Percentiles rank a stretch among this genome's conserved stretches.
Evolutionary conservation across 1,139 yeast genomes (phyloP).

Genomic region (Geotrichum siamense): DNA sequence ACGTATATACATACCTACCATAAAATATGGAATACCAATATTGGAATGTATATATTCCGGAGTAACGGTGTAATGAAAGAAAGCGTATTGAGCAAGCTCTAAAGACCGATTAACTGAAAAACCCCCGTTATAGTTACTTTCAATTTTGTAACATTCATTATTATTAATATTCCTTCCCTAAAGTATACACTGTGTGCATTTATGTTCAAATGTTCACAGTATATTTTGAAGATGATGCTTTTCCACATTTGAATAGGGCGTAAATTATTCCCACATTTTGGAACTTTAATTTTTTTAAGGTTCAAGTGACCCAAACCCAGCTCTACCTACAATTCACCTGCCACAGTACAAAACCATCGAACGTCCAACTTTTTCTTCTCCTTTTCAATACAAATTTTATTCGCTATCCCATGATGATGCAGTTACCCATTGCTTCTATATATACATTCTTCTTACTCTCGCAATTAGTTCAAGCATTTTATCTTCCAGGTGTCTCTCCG

Average conservation of each 20-base stretch:
- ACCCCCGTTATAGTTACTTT: too few relatives aligned
- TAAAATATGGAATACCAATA: too few relatives aligned
- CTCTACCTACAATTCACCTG: neutral
- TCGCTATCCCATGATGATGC: neutral
- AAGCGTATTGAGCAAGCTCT: too few relatives aligned
- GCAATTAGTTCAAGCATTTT: conserved; percentile 48
- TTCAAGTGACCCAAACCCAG: neutral
- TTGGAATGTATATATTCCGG: too few relatives aligned
- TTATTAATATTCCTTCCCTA: too few relatives aligned
- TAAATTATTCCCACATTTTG: neutral
- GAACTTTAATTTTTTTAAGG: neutral
- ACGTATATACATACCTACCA: too few relatives aligned
- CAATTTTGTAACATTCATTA: too few relatives aligned
- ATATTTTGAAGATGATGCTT: neutral
- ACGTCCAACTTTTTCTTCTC: neutral
- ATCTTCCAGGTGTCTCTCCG: conserved; percentile 94
- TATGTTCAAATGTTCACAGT: too few relatives aligned
- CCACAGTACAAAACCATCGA: neutral
- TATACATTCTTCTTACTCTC: neutral
- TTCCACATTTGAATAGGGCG: neutral
- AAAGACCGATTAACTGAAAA: too few relatives aligned
- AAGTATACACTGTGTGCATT: too few relatives aligned
- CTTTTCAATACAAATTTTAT: neutral
- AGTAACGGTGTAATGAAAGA: too few relatives aligned
- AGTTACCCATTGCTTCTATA: neutral